Evolutionary conservation across 257 asterid species (phyloP).

Genomic region (Gentiana straminea): DNA sequence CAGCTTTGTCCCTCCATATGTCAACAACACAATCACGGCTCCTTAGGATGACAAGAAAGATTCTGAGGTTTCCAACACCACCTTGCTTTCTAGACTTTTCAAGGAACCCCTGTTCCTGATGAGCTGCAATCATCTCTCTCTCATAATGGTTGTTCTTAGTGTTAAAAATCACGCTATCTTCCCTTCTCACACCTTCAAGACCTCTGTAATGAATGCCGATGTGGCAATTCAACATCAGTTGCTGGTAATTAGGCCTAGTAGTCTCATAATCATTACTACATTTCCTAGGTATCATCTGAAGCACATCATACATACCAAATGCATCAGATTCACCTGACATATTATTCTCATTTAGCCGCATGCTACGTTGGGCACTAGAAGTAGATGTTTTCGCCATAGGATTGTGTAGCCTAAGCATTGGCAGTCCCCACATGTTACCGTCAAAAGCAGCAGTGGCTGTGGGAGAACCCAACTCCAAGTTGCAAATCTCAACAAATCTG

Average conservation of each 20-base stretch:
- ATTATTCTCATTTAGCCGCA: slow-evolving; percentile 28
- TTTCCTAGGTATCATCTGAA: slow-evolving; percentile 17
- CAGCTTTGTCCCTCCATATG: no score
- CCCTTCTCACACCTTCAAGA: slow-evolving; percentile 20
- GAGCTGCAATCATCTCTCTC: slow-evolving; percentile 17
- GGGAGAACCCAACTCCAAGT: no score
- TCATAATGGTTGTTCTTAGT: slow-evolving; percentile 18
- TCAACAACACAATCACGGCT: no score
- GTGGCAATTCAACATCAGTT: slow-evolving; percentile 20
- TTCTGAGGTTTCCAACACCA: slow-evolving; percentile 15
- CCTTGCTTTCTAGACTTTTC: slow-evolving; percentile 21
- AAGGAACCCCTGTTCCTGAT: slow-evolving; percentile 24
- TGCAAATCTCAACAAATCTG: no score
- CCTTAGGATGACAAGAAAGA: neutral
- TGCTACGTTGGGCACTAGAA: slow-evolving; percentile 16
- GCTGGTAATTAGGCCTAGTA: slow-evolving; percentile 23
- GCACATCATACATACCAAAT: slow-evolving; percentile 17
- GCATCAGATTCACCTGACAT: slow-evolving; percentile 21
- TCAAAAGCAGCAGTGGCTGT: no score
- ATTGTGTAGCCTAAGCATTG: slow-evolving; percentile 17
- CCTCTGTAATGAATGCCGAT: slow-evolving; percentile 26
- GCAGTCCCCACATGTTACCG: slow-evolving; percentile 14
- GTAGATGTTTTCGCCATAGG: slow-evolving; percentile 19
- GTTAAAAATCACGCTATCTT: slow-evolving; percentile 37
- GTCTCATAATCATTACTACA: slow-evolving; percentile 8